Base-by-base conservation (phyloP, 2,329 filamentous ascomycete species). In the Orbilia brochopaga region DNA sequence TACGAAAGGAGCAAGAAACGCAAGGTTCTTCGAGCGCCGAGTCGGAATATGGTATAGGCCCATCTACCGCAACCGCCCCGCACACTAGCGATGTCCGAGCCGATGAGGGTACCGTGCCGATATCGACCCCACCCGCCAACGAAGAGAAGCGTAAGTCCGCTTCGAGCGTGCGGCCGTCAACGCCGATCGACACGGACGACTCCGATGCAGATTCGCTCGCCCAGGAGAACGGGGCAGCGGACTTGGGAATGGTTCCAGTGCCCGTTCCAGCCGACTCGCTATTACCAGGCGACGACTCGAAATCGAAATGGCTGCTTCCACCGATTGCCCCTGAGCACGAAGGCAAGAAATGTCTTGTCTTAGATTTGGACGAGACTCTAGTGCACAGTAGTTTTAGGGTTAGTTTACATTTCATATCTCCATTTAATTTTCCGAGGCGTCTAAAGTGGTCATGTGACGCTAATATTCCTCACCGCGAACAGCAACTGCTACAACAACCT, bases 371-470 rank as follows among this genome's bases (percentile, higher is more conserved):
- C 76, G 94, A 99, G 80, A 99, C 94, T 0, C 82, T 99, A 58
- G 94, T 99, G 23, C 94, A 99, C 82, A 97, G 94, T 80, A 97
- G 94, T 76, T 99, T 99, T 82, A 99, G 99, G 86, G 93, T 95
- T 81, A 76, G 82, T 75, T 61, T 53, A 61, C 13, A 23, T 17
- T 27, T 52, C 17, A 13, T 32, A n/a, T 2, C 24, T 10, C 30
- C 15, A 30, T 30, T 30, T 58, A 32, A 17, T n/a, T 13, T 37
- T 46, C 11, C n/a, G 13, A 3, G 10, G 48, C 48, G 27, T 42
- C 15, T 52, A 52, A 52, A 52, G 27, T 32, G 19, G 15, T 24
- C 40, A 56, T 56, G 40, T 51, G 56, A 46, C 55, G 6, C 53
- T 73, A 37, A 54, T 42, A 17, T 50, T 21, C 62, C 46, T 35